phyloP scores from a whole-genome alignment of 2,329 filamentous ascomycete genomes.

The Neofusicoccum cordaticola region DNA sequence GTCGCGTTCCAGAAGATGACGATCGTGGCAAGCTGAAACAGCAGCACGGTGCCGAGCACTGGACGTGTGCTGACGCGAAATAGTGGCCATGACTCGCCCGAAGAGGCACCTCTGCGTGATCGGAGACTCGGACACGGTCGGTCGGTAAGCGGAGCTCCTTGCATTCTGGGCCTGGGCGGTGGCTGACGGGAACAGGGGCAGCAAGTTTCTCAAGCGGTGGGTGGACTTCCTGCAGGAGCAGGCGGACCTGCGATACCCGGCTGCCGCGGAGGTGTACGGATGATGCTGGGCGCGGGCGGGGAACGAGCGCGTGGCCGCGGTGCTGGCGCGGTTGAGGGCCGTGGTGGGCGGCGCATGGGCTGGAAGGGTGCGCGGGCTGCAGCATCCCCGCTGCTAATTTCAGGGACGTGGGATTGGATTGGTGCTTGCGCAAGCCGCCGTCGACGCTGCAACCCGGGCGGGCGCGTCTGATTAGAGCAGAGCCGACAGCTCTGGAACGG shows the following conservation, averaged over 20 bases:
- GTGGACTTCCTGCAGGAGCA: constrained; percentile 88
- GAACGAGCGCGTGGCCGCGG: neutral
- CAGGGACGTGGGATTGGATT: constrained; percentile 1
- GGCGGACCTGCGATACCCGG: constrained; percentile 85
- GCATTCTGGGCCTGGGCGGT: neutral
- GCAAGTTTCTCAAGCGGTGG: constrained; percentile 82
- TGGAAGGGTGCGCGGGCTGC: constrained; percentile 4
- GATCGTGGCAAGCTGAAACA: constrained; percentile 9
- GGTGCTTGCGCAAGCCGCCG: neutral
- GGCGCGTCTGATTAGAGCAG: neutral
- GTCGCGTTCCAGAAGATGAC: constrained; percentile 14
- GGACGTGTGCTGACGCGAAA: constrained; percentile 5
- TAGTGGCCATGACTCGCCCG: constrained; percentile 95
- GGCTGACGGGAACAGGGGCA: constrained; percentile 58
- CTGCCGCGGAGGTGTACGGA: constrained; percentile 51
- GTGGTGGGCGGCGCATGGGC: neutral
- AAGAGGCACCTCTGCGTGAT: constrained; percentile 87
- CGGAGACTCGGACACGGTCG: constrained; percentile 91
- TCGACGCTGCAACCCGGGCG: neutral
- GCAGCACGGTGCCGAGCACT: constrained; percentile 4
- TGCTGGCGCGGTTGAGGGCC: neutral
- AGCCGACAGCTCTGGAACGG: neutral
- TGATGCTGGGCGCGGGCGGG: neutral
- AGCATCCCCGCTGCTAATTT: constrained; percentile 13
- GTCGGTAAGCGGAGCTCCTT: constrained; percentile 59